Evolutionary conservation across 2,329 filamentous ascomycete genomes (phyloP), one percentile per base, ranked within the genome.

Genomic region (Fusarium sterilihyphosum): DNA sequence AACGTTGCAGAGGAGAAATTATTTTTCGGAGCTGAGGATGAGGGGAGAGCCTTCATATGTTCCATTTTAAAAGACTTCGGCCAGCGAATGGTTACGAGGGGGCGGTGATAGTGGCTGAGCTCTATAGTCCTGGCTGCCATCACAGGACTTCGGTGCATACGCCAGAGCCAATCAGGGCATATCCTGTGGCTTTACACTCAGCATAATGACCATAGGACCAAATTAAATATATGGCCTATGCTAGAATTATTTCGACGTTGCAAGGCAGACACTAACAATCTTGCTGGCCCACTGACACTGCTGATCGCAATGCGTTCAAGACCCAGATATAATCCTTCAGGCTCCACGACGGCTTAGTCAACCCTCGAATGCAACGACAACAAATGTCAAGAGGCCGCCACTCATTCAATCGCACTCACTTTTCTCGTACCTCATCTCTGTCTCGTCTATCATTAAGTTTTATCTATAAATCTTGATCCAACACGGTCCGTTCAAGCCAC

Each of bases 301-400:
- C 14, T 20, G 41, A 46, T 47, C 53, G n/a, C 43, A 50, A 59
- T 59, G 22, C 16, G 6, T 3, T n/a, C 8, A 12, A 41, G 53
- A 8, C 53, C 53, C 53, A 44, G 22, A 56, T 41, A 56, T 56
- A 57, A 44, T 57, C 56, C 33, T 59, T 41, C 57, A n/a, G 3
- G 57, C 57, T 38, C 62, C 62, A 65, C 46, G 46, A 13, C 2
- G 20, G 46, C 62, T 65, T 62, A 65, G 57, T 65, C 57, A 65
- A 53, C 20, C 14, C 8, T 13, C 4, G 17, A 33, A 38, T 16
- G n/a, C 33, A 3, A 40, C 24, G 6, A 35, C 17, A 37, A 9
- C 18, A 44, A 40, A n/a, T 4, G 4, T 53, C 18, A 20, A 22
- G 12, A 50, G 13, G n/a, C 24, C 6, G 24, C n/a, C 38, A 14